Percentiles rank a stretch among this genome's conserved stretches.
Conservation (phyloP, 768 basidiomycete species). For the Leucosporidium creatinivorum region DNA sequence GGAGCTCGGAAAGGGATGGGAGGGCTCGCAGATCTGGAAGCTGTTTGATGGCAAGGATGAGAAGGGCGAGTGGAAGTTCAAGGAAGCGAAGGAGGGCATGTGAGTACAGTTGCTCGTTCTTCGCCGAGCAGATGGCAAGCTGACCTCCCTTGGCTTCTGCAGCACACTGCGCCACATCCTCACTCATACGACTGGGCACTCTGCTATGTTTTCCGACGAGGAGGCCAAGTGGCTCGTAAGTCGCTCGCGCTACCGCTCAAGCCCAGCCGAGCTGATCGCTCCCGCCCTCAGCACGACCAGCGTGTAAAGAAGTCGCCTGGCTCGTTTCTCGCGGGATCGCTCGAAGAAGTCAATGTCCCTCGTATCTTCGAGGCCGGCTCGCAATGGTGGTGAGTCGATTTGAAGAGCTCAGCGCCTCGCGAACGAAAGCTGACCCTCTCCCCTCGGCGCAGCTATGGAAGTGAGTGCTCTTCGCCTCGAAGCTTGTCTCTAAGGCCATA, state of each 20-base stretch:
- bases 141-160: too few relatives aligned
- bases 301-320: neutral
- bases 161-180: conserved; percentile 3
- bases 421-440: neutral
- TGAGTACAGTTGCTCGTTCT: neutral
- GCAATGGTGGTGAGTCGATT: neutral
- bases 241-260: neutral
- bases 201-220: conserved; percentile 3
- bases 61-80: conserved; percentile 12
- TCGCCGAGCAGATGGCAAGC: too few relatives aligned
- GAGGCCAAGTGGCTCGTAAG: neutral
- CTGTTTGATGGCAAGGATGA: conserved; percentile 15
- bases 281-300: neutral
- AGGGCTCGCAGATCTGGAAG: neutral
- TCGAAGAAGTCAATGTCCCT: neutral
- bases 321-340: neutral
- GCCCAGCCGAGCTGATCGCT: too few relatives aligned
- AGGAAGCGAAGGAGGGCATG: conserved; percentile 7
- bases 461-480: neutral
- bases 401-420: neutral
- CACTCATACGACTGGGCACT: conserved; percentile 11
- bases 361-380: neutral
- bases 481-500: too few relatives aligned
- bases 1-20: conserved; percentile 9
- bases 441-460: neutral